Base-by-base conservation (phyloP, 2,329 filamentous ascomycete genomes). In the Sphaerostilbella broomeana region DNA sequence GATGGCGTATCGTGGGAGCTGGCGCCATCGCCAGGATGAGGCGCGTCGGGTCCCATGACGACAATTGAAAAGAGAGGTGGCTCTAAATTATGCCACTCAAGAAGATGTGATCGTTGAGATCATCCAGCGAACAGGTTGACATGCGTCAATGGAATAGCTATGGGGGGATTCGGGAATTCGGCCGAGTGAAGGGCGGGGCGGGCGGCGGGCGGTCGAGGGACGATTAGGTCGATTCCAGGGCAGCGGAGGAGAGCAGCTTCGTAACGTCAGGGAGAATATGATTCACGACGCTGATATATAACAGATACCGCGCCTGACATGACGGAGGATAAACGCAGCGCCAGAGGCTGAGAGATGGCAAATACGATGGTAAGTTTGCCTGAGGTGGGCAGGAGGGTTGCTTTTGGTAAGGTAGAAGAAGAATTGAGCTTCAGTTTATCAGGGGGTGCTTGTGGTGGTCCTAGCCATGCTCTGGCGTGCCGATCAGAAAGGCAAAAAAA, bases 31-130 rank as follows among this genome's bases (percentile, higher is more conserved):
- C 36, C 35, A 17, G 29, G 35, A 9, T 43, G 27, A 45, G 46
- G 38, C 35, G 44, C 33, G 50, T 42, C 27, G 41, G 35, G 40
- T 36, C 31, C 32, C 35, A 43, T 42, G 31, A 25, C 20, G 31
- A 31, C 41, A n/a, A 36, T 25, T 21, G 41, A 35, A 13, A 20
- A 19, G 22, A 20, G 31, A 30, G 25, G 28, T 31, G 17, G 17
- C 30, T 16, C 25, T 31, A 8, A 31, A 21, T 20, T 43, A 35
- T 10, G 36, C 13, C 26, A 40, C 31, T 30, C 36, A 40, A 27
- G 41, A 27, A 31, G 29, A 43, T 26, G 36, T 31, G 28, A 35
- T 29, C 35, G 35, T 35, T 22, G 40, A 42, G 22, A 29, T 35
- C 40, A 42, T 42, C 34, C 24, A 25, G 32, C 27, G 26, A 27